Evolutionary conservation across 148 eudicot species (phyloP).

Genomic region (Euryodendron excelsum): DNA sequence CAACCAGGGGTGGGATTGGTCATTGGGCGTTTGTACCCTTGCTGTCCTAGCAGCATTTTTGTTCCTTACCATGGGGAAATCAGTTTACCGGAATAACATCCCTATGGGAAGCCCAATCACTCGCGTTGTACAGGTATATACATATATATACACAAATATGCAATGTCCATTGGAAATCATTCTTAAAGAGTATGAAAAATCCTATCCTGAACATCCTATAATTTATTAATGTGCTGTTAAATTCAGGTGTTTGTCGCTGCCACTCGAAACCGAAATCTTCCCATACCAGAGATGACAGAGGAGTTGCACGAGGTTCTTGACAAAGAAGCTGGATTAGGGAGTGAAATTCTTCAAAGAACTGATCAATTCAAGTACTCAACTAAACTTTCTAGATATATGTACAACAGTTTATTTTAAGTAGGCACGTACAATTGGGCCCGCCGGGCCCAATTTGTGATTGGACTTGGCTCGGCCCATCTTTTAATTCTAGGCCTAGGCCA

Average conservation of each 20-base stretch:
- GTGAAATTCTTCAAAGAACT: slow-evolving; percentile 39
- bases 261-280: slow-evolving; percentile 41
- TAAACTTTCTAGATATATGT: too few relatives aligned
- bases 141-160: too few relatives aligned
- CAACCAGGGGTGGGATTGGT: slow-evolving; percentile 53
- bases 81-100: slow-evolving; percentile 31
- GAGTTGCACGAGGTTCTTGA: slow-evolving; percentile 40
- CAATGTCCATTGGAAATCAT: too few relatives aligned
- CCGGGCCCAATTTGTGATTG: too few relatives aligned
- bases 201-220: too few relatives aligned
- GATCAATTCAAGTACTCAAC: slow-evolving; percentile 55
- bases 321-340: slow-evolving; percentile 24
- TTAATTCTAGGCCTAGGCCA: too few relatives aligned
- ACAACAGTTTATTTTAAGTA: too few relatives aligned
- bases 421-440: too few relatives aligned
- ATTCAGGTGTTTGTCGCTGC: slow-evolving; percentile 47
- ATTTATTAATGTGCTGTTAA: background rate
- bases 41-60: slow-evolving; percentile 29
- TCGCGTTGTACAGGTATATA: slow-evolving; percentile 43
- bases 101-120: slow-evolving; percentile 43
- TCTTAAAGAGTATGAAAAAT: too few relatives aligned
- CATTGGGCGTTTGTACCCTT: slow-evolving; percentile 34
- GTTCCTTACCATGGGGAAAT: slow-evolving; percentile 38
- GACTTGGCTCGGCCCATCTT: too few relatives aligned
- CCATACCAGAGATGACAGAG: slow-evolving; percentile 27